Conservation (phyloP, 768 basidiomycete species). For the Pulveroboletus ravenelii region DNA sequence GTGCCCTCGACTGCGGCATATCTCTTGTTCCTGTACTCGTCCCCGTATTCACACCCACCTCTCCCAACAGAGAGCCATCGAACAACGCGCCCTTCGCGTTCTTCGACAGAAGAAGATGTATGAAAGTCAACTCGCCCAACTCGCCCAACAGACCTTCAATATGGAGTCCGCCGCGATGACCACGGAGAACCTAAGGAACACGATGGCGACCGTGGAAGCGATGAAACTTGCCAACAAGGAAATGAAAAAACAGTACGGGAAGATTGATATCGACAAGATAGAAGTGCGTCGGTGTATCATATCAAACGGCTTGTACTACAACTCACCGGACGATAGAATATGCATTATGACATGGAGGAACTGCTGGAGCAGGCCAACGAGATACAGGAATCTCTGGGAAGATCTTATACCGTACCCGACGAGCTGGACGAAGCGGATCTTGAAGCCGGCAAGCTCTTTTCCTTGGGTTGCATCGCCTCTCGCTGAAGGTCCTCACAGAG, state of each 20-base stretch:
- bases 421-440: conserved; percentile 97
- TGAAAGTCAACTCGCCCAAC: conserved; percentile 84
- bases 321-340: conserved; percentile 50
- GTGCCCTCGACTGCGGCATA: not conserved
- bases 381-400: conserved; percentile 88
- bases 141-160: conserved; percentile 95
- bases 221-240: conserved; percentile 97
- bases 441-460: conserved; percentile 69
- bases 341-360: conserved; percentile 99
- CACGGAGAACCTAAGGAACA: conserved; percentile 97
- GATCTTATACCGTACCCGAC: conserved; percentile 95
- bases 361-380: conserved; percentile 96
- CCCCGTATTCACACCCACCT: not conserved
- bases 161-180: conserved; percentile 95
- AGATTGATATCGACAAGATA: conserved; percentile 96
- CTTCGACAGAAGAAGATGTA: conserved; percentile 97
- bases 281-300: conserved; percentile 54
- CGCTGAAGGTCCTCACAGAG: conserved; percentile 47
- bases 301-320: not conserved
- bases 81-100: conserved; percentile 88
- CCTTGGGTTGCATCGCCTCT: not conserved
- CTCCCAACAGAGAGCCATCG: conserved; percentile 68
- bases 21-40: too few species aligned
- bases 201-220: conserved; percentile 97
- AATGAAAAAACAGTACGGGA: conserved; percentile 93